Evolutionary conservation across 352 stramenopile genomes (phyloP).

Genomic region (Phytophthora syringae): DNA sequence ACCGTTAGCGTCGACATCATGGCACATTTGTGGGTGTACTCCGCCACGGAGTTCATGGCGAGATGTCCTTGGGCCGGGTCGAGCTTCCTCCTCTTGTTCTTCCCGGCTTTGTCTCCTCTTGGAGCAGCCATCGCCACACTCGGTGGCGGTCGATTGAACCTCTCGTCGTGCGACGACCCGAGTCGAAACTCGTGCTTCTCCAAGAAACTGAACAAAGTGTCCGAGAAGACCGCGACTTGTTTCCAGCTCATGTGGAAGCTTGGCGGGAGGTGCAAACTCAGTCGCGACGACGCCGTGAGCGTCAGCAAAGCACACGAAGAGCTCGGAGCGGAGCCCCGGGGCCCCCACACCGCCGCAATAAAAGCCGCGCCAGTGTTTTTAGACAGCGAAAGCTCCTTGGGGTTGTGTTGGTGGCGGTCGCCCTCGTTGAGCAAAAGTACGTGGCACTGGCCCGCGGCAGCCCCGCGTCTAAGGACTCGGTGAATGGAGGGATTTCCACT

Average conservation of each 20-base stretch:
- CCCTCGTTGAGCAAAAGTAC: slow-evolving; percentile 75
- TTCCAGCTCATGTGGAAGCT: slow-evolving; percentile 86
- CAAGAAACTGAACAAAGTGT: slow-evolving; percentile 71
- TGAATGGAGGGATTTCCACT: slow-evolving; percentile 53
- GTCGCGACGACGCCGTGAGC: slow-evolving; percentile 60
- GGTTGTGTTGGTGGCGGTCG: slow-evolving; percentile 79
- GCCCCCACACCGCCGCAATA: slow-evolving; percentile 69
- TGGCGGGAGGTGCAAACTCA: slow-evolving; percentile 79
- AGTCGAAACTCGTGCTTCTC: slow-evolving; percentile 49
- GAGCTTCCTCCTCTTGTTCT: slow-evolving; percentile 32
- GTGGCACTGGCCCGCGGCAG: slow-evolving; percentile 46
- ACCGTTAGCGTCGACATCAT: slow-evolving; percentile 70
- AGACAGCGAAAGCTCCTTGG: slow-evolving; percentile 82
- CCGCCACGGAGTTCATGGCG: slow-evolving; percentile 46
- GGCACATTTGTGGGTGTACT: slow-evolving; percentile 66
- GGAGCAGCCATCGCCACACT: slow-evolving; percentile 29
- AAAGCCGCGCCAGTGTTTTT: slow-evolving; percentile 76
- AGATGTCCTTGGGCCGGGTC: slow-evolving; percentile 5
- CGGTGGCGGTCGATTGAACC: slow-evolving; percentile 22
- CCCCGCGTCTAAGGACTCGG: slow-evolving; percentile 39
- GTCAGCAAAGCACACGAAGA: slow-evolving; percentile 71
- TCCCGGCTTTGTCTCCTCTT: slow-evolving; percentile 29
- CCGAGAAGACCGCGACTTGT: slow-evolving; percentile 72
- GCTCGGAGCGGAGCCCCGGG: slow-evolving; percentile 75
- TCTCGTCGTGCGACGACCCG: slow-evolving; percentile 18